Conservation (phyloP, 129 eudicot species). For the Erigeron canadensis region DNA sequence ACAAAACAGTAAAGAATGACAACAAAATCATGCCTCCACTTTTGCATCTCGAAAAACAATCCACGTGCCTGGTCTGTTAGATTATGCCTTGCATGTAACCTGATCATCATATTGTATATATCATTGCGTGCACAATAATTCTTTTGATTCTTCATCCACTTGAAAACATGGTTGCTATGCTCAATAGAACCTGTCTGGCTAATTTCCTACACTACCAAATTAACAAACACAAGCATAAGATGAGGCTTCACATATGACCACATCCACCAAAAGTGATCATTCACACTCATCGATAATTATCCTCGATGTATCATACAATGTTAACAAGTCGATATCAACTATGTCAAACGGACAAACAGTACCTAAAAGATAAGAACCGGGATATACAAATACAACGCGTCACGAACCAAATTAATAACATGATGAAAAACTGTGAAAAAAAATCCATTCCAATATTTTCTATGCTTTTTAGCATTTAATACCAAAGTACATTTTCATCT, state of each 20-base stretch:
- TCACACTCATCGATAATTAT: slow-evolving; percentile 10
- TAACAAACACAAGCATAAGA: slow-evolving; percentile 5
- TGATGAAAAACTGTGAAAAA: too few species aligned
- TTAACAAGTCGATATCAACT: slow-evolving; percentile 10
- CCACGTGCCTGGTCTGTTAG: slow-evolving; percentile 96
- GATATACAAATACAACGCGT: background rate
- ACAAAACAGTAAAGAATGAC: background rate
- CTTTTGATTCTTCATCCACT: slow-evolving; percentile 95
- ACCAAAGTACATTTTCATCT: too few species aligned
- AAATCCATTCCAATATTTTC: too few species aligned
- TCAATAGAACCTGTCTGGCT: slow-evolving; percentile 74
- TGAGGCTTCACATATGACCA: slow-evolving; percentile 9
- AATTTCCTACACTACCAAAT: slow-evolving; percentile 62
- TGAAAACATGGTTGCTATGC: slow-evolving; percentile 72
- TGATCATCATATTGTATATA: slow-evolving; percentile 97
- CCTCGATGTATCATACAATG: background rate
- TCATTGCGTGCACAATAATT: slow-evolving; percentile 87
- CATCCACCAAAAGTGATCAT: slow-evolving; percentile 10
- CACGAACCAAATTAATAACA: background rate
- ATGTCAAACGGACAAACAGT: background rate
- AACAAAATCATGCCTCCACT: slow-evolving; percentile 71
- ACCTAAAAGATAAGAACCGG: background rate
- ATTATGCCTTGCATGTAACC: slow-evolving; percentile 86
- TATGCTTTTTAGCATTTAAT: too few species aligned
- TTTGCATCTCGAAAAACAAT: slow-evolving; percentile 95